Percentiles rank a stretch among this genome's conserved stretches.
Conservation (phyloP, 106 monocot species). For the Acanthochlamys bracteata region DNA sequence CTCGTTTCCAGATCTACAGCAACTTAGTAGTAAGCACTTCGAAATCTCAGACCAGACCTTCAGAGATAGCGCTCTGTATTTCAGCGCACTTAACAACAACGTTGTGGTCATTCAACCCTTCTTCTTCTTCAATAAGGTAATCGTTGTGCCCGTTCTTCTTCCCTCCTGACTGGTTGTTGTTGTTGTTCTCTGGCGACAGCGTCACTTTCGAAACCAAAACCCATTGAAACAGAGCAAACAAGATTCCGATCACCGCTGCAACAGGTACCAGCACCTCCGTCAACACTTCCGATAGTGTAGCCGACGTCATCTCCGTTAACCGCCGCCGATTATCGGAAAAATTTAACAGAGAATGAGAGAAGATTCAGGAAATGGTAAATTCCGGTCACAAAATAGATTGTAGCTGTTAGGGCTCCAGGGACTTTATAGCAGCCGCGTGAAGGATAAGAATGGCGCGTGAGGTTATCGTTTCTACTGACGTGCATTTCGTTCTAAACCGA, state of each 20-base stretch:
- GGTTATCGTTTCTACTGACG: too few relatives aligned
- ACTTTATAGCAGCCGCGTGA: too few relatives aligned
- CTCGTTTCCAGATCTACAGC: background rate
- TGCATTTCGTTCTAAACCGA: too few relatives aligned
- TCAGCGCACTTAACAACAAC: constrained; percentile 80
- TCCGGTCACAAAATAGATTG: too few relatives aligned
- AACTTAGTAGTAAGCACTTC: background rate
- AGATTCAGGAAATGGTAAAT: background rate
- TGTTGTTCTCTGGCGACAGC: constrained; percentile 27
- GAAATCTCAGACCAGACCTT: constrained; percentile 32
- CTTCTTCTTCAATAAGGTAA: constrained; percentile 87
- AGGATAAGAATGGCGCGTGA: too few relatives aligned
- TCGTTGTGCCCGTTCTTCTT: constrained; percentile 51
- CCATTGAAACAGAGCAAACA: constrained; percentile 74
- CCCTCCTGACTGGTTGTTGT: background rate
- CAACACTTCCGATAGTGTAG: constrained; percentile 50
- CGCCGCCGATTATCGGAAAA: constrained; percentile 14
- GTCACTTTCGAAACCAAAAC: constrained; percentile 67
- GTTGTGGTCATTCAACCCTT: constrained; percentile 69
- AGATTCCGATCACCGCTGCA: constrained; percentile 67
- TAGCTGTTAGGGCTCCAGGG: too few relatives aligned
- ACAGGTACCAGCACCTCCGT: constrained; percentile 78
- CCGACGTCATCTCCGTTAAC: constrained; percentile 33
- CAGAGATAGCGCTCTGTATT: constrained; percentile 92
- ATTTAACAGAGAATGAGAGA: background rate